Evolutionary conservation across 352 stramenopile species (phyloP).

Genomic region (Phytophthora citricola): DNA sequence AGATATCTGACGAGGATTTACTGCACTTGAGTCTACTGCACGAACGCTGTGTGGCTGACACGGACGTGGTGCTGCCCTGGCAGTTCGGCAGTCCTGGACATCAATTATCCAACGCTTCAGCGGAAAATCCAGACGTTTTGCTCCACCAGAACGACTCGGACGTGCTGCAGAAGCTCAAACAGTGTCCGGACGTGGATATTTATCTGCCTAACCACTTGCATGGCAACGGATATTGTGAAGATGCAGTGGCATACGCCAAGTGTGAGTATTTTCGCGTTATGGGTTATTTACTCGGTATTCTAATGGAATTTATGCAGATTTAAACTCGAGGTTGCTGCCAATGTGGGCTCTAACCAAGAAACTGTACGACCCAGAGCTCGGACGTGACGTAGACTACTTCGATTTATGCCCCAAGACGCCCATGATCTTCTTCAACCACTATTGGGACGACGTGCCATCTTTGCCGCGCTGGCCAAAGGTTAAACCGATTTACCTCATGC

Average conservation of each 20-base stretch:
- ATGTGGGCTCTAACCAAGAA: constrained; percentile 43
- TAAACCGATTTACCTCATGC: constrained; percentile 59
- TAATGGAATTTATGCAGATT: constrained; percentile 17
- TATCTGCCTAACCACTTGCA: constrained; percentile 53
- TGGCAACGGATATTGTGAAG: constrained; percentile 73
- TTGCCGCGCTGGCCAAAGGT: constrained; percentile 31
- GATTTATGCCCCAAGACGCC: constrained; percentile 60
- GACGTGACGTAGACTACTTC: constrained; percentile 46
- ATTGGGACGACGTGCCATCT: constrained; percentile 43
- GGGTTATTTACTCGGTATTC: too few relatives aligned
- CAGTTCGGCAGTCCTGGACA: constrained; percentile 26
- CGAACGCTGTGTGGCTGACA: constrained; percentile 39
- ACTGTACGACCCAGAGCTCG: constrained; percentile 35
- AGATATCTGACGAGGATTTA: constrained; percentile 33
- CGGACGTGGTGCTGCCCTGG: constrained; percentile 43
- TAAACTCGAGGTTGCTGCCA: constrained; percentile 48
- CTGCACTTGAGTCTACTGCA: constrained; percentile 50
- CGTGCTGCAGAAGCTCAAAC: constrained; percentile 53
- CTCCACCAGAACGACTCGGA: constrained; percentile 42
- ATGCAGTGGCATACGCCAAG: constrained; percentile 67
- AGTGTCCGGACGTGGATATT: constrained; percentile 69
- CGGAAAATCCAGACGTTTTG: constrained; percentile 22
- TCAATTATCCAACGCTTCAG: constrained; percentile 10
- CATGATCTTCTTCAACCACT: constrained; percentile 69
- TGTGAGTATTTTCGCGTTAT: constrained; percentile 29